Evolutionary conservation across 1,284 basidiomycete genomes (phyloP), one percentile per base, ranked within the genome.

Genomic region (Vanrija pseudolonga): DNA sequence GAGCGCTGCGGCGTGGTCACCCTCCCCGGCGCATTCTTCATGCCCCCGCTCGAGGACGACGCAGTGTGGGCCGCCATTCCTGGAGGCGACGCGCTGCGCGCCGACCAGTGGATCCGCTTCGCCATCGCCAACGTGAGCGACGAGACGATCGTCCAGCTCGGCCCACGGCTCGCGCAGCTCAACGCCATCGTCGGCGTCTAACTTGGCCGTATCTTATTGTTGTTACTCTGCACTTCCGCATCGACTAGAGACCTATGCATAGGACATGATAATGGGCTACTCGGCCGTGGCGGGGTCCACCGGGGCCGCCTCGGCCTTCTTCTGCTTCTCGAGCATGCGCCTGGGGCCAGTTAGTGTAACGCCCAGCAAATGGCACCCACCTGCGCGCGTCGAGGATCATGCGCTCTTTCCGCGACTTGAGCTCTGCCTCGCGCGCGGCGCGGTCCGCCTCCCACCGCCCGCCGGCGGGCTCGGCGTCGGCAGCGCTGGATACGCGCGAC

Each of bases 41-140:
- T 72, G 66, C 75, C 76, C 11, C 45, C 53, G 22, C 45, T 60
- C 18, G 50, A 48, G 14, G 68, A 57, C 26, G 72, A 75, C 19
- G 68, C 68, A 36, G 76, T 67, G 11, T 69, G 67, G 66, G 61
- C 57, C 4, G 49, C 47, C 47, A 51, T 65, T 23, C 53, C 51
- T 4, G 66, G 71, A 44, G 66, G 61, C 4, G 71, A 69, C 38
- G 55, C 43, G 69, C 72, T 50, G 69, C 72, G 62, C 26, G 49
- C 28, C 36, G 59, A 61, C 44, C 50, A 39, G 28, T 52, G 53
- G 44, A 42, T 36, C 55, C 74, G 74, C 47, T 88, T 90, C 69
- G 87, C 87, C 7, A 85, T 91, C 4, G 87, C 88, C n/a, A 92
- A 90, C 69, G 83, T 90, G 18, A 79, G 80, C 39, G 84, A 88